Base-by-base conservation (phyloP, 257 asterid species). In the Capsicum pubescens region DNA sequence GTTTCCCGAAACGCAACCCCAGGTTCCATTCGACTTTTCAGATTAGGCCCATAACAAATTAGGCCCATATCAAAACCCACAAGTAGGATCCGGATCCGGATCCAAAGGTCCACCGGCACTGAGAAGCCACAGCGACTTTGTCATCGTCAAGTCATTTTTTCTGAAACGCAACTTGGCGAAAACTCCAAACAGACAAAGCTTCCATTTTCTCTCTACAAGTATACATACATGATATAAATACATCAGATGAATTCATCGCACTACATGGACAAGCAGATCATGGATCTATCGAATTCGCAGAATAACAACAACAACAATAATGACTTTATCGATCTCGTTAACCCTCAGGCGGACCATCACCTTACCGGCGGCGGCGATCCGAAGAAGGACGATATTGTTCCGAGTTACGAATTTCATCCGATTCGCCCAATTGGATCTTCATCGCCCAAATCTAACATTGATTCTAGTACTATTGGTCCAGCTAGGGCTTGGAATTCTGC, bases 241-340 rank as follows among this genome's bases (percentile, higher is more conserved):
- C 57, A 88, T 86, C 92, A 84, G 91, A 95, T 95, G 99, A 94
- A 93, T 91, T 85, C 95, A 80, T 91, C 94, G 84, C 92, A 89
- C 89, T 94, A 87, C 82, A 94, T 94, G 98, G 98, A 96, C 92
- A 96, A 96, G 90, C 99, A 94, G 94, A 94, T 96, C 91, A 96
- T 94, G 99, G 98, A 94, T 93, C 97, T 94, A 84, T 91, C 98
- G 42, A 93, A 89, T 89, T 92, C 97, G 2, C 94, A 92, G 87
- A 84, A 76, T 84, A 87, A 36, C 71, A 86, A 87, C 46, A 84
- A 76, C 85, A 87, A 36, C 71, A 86, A 87, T 39, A 67, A 60
- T 13, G 97, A 93, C 55, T 93, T 93, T 89, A 91, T 93, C 91
- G 95, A 93, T 93, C 92, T 94, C 88, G 88, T 90, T 89, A 94